Conservation (phyloP, 352 stramenopile species). For the Globisporangium alternatum region DNA sequence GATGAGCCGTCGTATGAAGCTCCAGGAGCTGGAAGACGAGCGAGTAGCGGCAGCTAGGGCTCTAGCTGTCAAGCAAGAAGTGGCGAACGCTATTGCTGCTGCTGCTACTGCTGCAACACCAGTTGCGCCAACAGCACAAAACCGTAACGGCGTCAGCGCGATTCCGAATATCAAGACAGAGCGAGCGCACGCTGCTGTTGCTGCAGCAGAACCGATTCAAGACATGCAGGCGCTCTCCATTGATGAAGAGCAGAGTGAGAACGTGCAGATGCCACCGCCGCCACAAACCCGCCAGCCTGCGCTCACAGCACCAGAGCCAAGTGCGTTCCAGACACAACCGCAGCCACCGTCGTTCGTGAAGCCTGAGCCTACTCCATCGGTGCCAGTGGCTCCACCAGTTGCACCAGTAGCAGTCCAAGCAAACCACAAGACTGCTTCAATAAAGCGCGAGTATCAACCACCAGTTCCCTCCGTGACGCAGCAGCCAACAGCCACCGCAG, state of each 20-base stretch:
- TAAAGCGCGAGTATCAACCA: not conserved
- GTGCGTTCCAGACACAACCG: conserved; percentile 9
- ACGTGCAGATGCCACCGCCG: not conserved
- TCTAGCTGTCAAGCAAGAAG: conserved; percentile 1
- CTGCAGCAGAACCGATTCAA: conserved; percentile 3
- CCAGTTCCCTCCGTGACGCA: not conserved
- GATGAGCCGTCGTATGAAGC: conserved; percentile 23
- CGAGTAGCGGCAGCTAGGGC: not conserved
- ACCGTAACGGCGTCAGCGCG: not conserved
- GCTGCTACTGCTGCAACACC: not conserved
- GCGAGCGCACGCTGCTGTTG: not conserved
- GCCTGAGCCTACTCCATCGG: not conserved
- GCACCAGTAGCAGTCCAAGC: not conserved
- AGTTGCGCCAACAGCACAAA: not conserved
- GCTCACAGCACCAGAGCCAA: conserved; percentile 23
- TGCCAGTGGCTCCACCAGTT: not conserved
- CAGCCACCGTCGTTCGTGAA: not conserved
- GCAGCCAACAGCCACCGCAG: not conserved
- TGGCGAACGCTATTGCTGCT: not conserved
- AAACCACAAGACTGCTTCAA: not conserved
- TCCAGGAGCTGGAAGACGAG: conserved; percentile 13
- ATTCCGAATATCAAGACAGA: conserved; percentile 22
- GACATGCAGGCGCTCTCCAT: conserved; percentile 18
- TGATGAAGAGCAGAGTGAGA: conserved; percentile 12
- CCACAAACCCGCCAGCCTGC: not conserved